Evolutionary conservation across 495 filamentous ascomycete species (phyloP).

Genomic region (Cairneyella variabilis): DNA sequence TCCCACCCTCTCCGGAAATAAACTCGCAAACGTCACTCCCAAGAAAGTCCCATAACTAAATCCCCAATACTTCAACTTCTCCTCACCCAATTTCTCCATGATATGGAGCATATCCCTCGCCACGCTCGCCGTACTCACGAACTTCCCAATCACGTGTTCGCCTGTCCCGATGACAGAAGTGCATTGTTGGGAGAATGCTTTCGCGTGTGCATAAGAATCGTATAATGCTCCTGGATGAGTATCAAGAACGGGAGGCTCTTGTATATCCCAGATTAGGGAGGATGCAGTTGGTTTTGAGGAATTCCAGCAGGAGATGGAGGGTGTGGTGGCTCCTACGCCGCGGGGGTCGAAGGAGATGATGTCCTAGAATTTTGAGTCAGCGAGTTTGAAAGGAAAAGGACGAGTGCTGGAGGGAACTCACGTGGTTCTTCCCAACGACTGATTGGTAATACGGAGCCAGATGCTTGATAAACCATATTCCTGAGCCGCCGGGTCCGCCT

Average conservation of each 20-base stretch:
- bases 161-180: slow-evolving; percentile 4
- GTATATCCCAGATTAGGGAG: slow-evolving; percentile 33
- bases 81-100: slow-evolving; percentile 31
- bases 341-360: slow-evolving; percentile 50
- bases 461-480: slow-evolving; percentile 35
- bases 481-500: slow-evolving; percentile 47
- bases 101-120: slow-evolving; percentile 42
- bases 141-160: slow-evolving; percentile 24
- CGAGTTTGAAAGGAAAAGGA: not conserved
- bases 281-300: slow-evolving; percentile 28
- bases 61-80: slow-evolving; percentile 50
- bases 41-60: slow-evolving; percentile 52
- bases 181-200: slow-evolving; percentile 34
- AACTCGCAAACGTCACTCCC: slow-evolving; percentile 46
- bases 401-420: not conserved
- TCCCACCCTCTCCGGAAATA: slow-evolving; percentile 46
- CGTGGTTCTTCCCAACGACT: slow-evolving; percentile 39
- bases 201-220: slow-evolving; percentile 36
- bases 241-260: slow-evolving; percentile 35
- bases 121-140: slow-evolving; percentile 36
- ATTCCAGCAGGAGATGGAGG: slow-evolving; percentile 39
- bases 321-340: slow-evolving; percentile 40
- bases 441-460: slow-evolving; percentile 38
- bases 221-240: slow-evolving; percentile 36
- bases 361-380: slow-evolving; percentile 27